Evolutionary conservation across 176 grass and related monocot species (phyloP), one percentile per base, ranked within the genome.

Genomic region (Eremochloa ophiuroides): DNA sequence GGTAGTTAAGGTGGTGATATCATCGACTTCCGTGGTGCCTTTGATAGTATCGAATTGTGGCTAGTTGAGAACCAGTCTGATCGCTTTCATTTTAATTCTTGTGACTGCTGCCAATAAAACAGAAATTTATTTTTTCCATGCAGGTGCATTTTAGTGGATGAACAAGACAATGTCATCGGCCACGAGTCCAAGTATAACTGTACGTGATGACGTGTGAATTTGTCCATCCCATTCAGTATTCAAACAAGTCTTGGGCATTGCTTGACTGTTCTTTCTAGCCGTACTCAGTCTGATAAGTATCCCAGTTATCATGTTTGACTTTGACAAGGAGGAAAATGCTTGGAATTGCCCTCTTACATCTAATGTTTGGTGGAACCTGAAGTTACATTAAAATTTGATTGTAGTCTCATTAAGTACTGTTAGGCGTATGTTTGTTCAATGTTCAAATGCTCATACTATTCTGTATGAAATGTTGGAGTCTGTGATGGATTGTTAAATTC

Each of bases 91-190:
- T 53, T 59, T 12, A 69, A 84, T 10, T 74, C 16, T 25, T 64
- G 22, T 12, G 20, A 70, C 17, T 69, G 5, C 12, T 70, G 4
- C 8, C 18, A 72, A 31, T 28, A 6, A 7, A 77, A 34, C 28
- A 64, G 22, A 62, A 60, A 6, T 23, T 69, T 34, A 26, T 41
- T 61, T 82, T 83, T 83, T 0, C 29, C 13, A 17, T 88, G 59
- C 91, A 94, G 94, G 80, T 97, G 94, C 48, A 97, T 97, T 80
- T 88, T 97, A 82, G 94, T 97, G 22, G 94, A 97, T 82, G 91
- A 92, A 40, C 84, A 92, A 64, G 94, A 97, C 58, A 92, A 88
- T 34, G 89, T 97, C 74, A 71, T 94, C 47, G 94, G 91, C 61
- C 94, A 97, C 10, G 91, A 97, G 28, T 97, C 94, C 5, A 94